Conservation (phyloP, 2,329 filamentous ascomycete genomes). For the Trichoderma cornu-damae region DNA sequence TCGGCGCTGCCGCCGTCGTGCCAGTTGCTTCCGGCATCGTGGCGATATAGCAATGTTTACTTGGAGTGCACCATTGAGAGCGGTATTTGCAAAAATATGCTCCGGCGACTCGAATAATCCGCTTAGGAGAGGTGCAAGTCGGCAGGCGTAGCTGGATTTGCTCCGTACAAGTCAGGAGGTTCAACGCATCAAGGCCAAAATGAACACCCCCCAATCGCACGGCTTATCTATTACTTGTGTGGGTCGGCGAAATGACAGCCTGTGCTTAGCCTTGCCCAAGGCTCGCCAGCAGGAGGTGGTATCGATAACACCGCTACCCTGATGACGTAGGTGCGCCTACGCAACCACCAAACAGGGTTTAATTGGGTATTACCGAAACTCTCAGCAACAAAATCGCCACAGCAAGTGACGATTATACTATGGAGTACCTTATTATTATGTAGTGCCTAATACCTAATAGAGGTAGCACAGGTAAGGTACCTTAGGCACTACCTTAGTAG, state of each 20-base stretch:
- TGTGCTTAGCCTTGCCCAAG: background rate
- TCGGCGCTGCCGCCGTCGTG: slow-evolving; percentile 20
- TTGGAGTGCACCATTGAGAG: slow-evolving; percentile 4
- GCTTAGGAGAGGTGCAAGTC: background rate
- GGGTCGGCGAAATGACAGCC: slow-evolving; percentile 14
- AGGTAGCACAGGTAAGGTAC: too few relatives aligned
- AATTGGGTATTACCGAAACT: too few relatives aligned
- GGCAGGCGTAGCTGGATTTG: background rate
- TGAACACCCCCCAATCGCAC: slow-evolving; percentile 3
- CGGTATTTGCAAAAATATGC: background rate
- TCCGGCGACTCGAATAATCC: background rate
- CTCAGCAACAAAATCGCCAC: too few relatives aligned
- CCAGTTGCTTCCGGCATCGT: slow-evolving; percentile 18
- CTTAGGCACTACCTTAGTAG: too few relatives aligned
- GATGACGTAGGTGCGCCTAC: slow-evolving; percentile 5
- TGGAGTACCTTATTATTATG: too few relatives aligned
- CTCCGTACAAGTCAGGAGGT: slow-evolving; percentile 10
- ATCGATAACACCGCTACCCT: slow-evolving; percentile 15
- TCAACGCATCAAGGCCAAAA: background rate
- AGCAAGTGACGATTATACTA: too few relatives aligned
- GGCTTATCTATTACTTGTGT: slow-evolving; percentile 1
- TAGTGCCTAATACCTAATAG: too few relatives aligned
- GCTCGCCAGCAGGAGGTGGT: background rate
- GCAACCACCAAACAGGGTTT: too few relatives aligned
- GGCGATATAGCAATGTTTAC: background rate